Evolutionary conservation across 805 yeast genomes (phyloP).

Genomic region (Pichia exigua): DNA sequence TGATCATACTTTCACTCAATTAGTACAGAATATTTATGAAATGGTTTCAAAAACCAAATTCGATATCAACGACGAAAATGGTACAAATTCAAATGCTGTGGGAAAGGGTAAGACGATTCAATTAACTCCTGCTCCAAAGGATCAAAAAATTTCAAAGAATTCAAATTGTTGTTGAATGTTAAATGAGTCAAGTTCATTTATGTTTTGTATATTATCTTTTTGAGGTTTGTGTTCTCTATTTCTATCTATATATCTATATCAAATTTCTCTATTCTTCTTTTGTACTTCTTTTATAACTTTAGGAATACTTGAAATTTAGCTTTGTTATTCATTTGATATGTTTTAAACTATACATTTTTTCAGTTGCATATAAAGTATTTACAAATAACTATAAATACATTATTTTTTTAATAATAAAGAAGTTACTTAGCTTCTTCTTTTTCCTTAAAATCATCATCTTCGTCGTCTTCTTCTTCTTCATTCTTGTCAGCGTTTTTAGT

Average conservation of each 20-base stretch:
- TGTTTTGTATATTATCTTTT: background rate
- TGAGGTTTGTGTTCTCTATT: background rate
- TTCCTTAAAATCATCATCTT: slow-evolving; percentile 45
- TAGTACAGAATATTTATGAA: slow-evolving; percentile 87
- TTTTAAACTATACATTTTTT: background rate
- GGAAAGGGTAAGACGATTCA: slow-evolving; percentile 81
- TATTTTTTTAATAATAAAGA: background rate
- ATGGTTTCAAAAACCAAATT: slow-evolving; percentile 91
- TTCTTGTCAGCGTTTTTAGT: slow-evolving; percentile 30
- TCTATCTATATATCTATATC: background rate
- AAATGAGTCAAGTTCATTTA: background rate
- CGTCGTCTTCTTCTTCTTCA: slow-evolving; percentile 28
- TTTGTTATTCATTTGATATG: background rate
- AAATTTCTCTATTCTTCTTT: background rate
- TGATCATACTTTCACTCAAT: slow-evolving; percentile 87
- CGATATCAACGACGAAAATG: slow-evolving; percentile 67
- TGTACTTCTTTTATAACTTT: background rate
- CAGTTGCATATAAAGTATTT: background rate
- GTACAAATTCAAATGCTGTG: slow-evolving; percentile 31
- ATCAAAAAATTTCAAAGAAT: slow-evolving; percentile 51
- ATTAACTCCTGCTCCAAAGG: slow-evolving; percentile 89
- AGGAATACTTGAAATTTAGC: background rate
- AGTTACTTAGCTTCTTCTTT: slow-evolving; percentile 16
- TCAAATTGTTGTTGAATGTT: slow-evolving; percentile 57
- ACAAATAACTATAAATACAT: background rate